Base-by-base conservation (phyloP, 306 rosid genomes). In the Citrullus colocynthis region DNA sequence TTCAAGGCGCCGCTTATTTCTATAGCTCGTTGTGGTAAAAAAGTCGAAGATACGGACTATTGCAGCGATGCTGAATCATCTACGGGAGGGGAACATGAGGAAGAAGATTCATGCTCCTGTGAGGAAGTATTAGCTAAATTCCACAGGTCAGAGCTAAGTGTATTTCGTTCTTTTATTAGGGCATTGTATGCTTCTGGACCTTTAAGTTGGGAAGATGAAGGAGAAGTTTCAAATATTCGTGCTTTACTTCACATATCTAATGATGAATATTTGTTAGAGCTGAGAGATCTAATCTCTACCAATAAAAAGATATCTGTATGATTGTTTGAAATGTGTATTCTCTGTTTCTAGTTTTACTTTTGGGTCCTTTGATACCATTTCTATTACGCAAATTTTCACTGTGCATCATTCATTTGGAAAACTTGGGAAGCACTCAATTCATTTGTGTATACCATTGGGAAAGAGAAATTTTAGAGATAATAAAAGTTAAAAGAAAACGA, bases 131-230 rank as follows among this genome's bases (percentile, higher is more conserved):
- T 84, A 9, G 86, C 82, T 30, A 77, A 80, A 82, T 87, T 80
- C 71, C 96, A 92, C 84, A 88, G 86, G 87, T 85, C 89, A 87
- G 96, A 92, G 92, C 82, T 95, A 85, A 81, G 83, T 75, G 93
- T 91, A 70, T 95, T 90, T 84, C 78, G 82, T 69, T 78, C 83
- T 58, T 89, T 91, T 74, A 79, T 95, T 80, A 82, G 79, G 81
- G 88, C 85, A 81, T 82, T 95, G 85, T 86, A 86, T 89, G 89
- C 89, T 81, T 92, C 91, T 63, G 97, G 99, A 80, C 86, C 91
- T 87, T 85, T 95, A 85, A 95, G 90, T 82, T 95, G 97, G 99
- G 97, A 90, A 81, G 84, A 92, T 45, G 92, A 90, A 90, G 91
- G 79, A 44, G 78, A 89, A 71, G 81, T 95, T 89, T 92, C 99